These are phyloP conservation scores for Lineolata rhizophorae DNA, from an alignment of 495 filamentous ascomycete species.

Conservation along the genomic window DNA sequence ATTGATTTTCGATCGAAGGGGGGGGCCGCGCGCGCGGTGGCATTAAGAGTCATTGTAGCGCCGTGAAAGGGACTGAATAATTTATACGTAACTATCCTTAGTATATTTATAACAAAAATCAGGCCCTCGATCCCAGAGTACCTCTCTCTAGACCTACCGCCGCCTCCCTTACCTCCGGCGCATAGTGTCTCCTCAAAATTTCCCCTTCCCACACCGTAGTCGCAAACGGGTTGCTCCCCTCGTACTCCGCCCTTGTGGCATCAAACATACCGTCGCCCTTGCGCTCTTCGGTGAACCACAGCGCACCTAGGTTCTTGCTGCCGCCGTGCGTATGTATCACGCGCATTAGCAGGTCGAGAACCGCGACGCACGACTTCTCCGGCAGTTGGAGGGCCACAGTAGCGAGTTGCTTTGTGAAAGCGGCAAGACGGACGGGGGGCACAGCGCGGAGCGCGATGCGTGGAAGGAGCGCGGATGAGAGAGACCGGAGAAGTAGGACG, in stretches of 20 bases:
- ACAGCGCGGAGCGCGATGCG: constrained; percentile 32
- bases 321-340: constrained; percentile 50
- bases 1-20: no score
- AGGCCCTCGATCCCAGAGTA: no score
- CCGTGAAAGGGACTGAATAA: no score
- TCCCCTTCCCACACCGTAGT: constrained; percentile 88
- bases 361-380: constrained; percentile 64
- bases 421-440: constrained; percentile 57
- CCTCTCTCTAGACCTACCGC: no score
- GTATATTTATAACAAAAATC: no score
- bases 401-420: constrained; percentile 83
- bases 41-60: no score
- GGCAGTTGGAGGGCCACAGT: constrained; percentile 63
- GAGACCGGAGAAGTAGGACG: constrained; percentile 68
- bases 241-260: constrained; percentile 35
- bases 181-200: constrained; percentile 64
- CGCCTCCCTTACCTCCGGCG: constrained; percentile 63
- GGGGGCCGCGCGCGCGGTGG: no score
- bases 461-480: constrained; percentile 56
- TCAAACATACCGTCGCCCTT: constrained; percentile 59
- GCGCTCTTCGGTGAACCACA: constrained; percentile 81
- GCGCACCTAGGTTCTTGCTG: constrained; percentile 40
- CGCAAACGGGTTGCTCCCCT: constrained; percentile 73
- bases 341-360: constrained; percentile 49
- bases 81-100: no score